phyloP scores from a whole-genome alignment of 148 eudicot genomes.

The Euryodendron excelsum region DNA sequence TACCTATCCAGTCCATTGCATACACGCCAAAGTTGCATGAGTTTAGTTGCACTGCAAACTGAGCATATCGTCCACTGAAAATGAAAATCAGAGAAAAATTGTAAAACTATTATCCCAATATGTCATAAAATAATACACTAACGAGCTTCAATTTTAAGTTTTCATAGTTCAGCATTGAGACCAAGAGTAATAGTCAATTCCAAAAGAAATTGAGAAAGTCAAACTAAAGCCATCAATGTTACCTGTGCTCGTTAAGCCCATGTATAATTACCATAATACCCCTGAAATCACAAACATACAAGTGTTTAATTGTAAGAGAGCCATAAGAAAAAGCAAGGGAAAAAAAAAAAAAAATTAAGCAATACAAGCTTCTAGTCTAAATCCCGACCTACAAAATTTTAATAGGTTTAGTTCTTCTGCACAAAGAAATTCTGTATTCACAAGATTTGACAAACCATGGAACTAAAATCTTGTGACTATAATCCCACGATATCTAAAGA shows the following conservation, averaged over 20 bases:
- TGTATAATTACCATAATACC: conserved; percentile 82
- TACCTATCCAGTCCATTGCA: conserved; percentile 98
- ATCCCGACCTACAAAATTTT: background rate
- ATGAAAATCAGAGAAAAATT: conserved; percentile 15
- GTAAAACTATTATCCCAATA: background rate
- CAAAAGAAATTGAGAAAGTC: background rate
- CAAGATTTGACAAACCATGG: background rate
- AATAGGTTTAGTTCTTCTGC: background rate
- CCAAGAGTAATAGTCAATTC: background rate
- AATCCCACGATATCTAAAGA: background rate
- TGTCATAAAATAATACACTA: background rate
- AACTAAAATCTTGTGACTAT: background rate
- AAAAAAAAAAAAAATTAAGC: background rate
- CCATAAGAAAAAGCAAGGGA: background rate
- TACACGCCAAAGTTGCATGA: conserved; percentile 72
- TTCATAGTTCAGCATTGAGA: background rate
- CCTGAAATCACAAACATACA: conserved; percentile 50
- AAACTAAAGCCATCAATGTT: conserved; percentile 10
- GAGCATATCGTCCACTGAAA: conserved; percentile 78
- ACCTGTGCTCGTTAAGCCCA: conserved; percentile 98
- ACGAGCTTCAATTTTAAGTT: background rate
- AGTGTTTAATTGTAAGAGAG: background rate
- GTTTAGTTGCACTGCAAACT: conserved; percentile 74
- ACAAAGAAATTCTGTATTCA: background rate
- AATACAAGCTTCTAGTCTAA: background rate